These are phyloP conservation scores for Helichrysum umbraculigerum DNA, from an alignment of 129 eudicot species.

Conservation along the genomic window DNA sequence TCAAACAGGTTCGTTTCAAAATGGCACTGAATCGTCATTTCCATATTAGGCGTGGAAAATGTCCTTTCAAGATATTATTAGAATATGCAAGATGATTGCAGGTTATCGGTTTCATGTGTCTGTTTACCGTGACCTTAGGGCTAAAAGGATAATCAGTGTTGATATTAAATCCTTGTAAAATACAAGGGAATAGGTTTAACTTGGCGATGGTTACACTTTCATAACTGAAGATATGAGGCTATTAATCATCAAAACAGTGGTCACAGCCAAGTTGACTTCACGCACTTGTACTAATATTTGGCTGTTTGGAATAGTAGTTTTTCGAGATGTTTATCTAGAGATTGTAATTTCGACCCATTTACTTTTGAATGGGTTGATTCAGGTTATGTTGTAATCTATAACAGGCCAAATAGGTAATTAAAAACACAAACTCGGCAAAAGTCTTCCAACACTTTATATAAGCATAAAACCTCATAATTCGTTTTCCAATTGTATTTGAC, in stretches of 20 bases:
- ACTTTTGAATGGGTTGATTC: background rate
- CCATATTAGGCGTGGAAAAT: background rate
- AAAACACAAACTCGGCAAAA: background rate
- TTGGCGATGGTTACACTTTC: constrained; percentile 17
- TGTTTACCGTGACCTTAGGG: constrained; percentile 1
- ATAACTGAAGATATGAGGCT: background rate
- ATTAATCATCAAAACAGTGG: background rate
- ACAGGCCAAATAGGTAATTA: background rate
- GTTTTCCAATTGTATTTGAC: background rate
- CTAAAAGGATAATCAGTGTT: background rate
- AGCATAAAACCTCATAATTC: background rate
- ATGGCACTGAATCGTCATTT: background rate
- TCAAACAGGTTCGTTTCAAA: background rate
- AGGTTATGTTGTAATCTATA: background rate
- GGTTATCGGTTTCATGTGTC: background rate
- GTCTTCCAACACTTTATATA: background rate
- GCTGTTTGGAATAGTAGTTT: constrained; percentile 1
- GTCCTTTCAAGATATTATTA: background rate
- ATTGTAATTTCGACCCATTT: background rate
- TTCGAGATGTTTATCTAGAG: background rate
- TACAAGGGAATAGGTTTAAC: background rate
- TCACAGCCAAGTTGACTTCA: background rate
- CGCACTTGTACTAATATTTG: constrained; percentile 10
- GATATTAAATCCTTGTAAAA: background rate
- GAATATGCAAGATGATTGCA: background rate